Base-by-base conservation (phyloP, 2,329 filamentous ascomycete genomes). In the Huntiella decipiens region DNA sequence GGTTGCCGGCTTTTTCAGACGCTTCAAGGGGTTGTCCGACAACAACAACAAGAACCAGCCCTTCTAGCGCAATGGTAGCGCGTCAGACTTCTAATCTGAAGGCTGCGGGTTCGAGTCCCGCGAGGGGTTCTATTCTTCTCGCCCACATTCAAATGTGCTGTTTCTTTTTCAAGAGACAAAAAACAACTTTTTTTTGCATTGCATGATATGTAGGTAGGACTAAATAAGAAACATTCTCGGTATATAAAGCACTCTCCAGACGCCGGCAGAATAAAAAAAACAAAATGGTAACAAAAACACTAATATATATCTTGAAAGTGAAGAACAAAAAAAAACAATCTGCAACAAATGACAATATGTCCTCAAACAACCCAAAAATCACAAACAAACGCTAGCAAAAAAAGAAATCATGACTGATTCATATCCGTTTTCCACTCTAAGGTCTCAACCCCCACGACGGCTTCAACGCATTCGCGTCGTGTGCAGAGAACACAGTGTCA, bases 401-500 rank as follows among this genome's bases (percentile, higher is more conserved):
- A 37, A 47, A 45, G 16, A 47, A 45, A 47, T 43, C 47, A 38
- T 40, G 31, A 39, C 38, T 49, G 35, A 40, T 38, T 45, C 35
- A 38, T 37, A 28, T 39, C 16, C 39, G 31, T 41, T 36, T 36
- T 12, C n/a, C 16, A 33, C 13, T 50, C 57, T 58, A 67, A 45
- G 60, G 56, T 48, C 70, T 68, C 63, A 77, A 68, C 52, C 58
- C 61, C 74, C 73, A 77, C 44, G 63, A 61, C 38, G 74, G 74
- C 62, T 77, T 77, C 51, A 79, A 64, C 53, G 66, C 65, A 48
- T 65, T 62, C 58, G 88, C 61, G 47, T 84, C 74, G 32, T 80
- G 73, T 55, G 70, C 71, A 3, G 83, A 86, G 52, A 86, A 87
- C 48, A 93, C 83, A 38, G 79, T 73, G 53, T 87, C 84, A 48